Evolutionary conservation across 768 basidiomycete genomes (phyloP), one percentile per base, ranked within the genome.

Genomic region (Amanita thiersii): DNA sequence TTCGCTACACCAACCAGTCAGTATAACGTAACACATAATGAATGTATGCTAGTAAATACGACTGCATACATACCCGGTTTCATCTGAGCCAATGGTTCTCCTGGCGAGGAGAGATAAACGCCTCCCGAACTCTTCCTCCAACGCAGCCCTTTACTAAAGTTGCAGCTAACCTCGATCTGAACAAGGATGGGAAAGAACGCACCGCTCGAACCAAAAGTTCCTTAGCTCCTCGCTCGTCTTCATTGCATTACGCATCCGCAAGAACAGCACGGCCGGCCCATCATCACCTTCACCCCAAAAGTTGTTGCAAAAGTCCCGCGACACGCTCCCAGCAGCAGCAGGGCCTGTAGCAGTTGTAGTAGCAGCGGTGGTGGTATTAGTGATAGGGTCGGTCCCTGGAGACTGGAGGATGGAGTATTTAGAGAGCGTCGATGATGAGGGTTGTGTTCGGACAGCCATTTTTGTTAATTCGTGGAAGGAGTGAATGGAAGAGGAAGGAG

Each of bases 121-220:
- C 55, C 83, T 81, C 2, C 92, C 86, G 56, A 96, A 97, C 30
- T 98, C 93, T 54, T 97, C 92, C 61, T 98, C 92, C 44, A 98
- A 93, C 12, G 72, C 49, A 14, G 86, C 81, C 60, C 94, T 94
- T 31, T 33, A 17, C 30, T 23, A 10, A 7, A 14, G 5, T 3
- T 18, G 32, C 2, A 15, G 18, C n/a, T 28, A 8, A 44, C 25
- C 43, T 7, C 28, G 31, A 30, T 3, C 38, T 17, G 12, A 9
- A 15, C 15, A 10, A n/a, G 12, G 2, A 10, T 9, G 9, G 18
- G 8, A 24, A 9, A 24, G 34, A 15, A 64, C 77, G 43, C 49
- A 94, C 93, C 93, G 73, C 62, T 98, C 93, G 53, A 86, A 90
- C 88, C 91, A 96, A 54, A 87, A 93, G 41, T 69, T 77, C 53